Base-by-base conservation (phyloP, 1,284 basidiomycete species). In the Fistulina hepatica region DNA sequence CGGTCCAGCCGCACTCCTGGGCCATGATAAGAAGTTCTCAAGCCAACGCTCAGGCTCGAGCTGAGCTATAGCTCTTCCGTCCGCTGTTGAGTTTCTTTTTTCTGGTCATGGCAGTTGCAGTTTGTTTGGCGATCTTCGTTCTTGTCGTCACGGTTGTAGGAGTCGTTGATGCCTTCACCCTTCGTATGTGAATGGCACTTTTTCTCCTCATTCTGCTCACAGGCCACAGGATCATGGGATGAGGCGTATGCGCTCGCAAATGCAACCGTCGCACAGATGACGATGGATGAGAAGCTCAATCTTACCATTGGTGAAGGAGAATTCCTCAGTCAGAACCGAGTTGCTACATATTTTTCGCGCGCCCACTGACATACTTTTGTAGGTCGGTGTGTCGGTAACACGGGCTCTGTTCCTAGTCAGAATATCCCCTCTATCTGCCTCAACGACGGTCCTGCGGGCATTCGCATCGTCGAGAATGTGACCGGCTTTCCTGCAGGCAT, bases 361-460 rank as follows among this genome's bases (percentile, higher is more conserved):
- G 6, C 7, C 13, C 21, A 37, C 30, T 9, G 31, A 21, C 28
- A 19, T 20, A 5, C 26, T 24, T 33, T 15, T 24, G 8, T 34
- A 66, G 65, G 65, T 37, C 72, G 73, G 17, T 82, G 79, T 48
- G 71, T 76, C 25, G 77, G 78, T 5, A 76, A 79, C 48, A 67
- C 62, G 3, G 54, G 48, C 11, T 53, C 64, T 20, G 56, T 67
- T 21, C 55, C 65, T 7, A 67, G 72, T 16, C 56, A 69, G 13
- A 58, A 58, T 7, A 61, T 70, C 26, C 64, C 67, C 2, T 63
- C 64, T 0, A 43, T 69, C 21, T 70, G 67, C 46, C 55, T 67
- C 30, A 56, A 77, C 45, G 78, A 81, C 49, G 73, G 75, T 3
- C 76, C 71, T 0, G 64, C 68, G 17, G 71, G 71, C 5, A 42